Base-by-base conservation (phyloP, 1,284 basidiomycete species). In the Ustilago nuda region DNA sequence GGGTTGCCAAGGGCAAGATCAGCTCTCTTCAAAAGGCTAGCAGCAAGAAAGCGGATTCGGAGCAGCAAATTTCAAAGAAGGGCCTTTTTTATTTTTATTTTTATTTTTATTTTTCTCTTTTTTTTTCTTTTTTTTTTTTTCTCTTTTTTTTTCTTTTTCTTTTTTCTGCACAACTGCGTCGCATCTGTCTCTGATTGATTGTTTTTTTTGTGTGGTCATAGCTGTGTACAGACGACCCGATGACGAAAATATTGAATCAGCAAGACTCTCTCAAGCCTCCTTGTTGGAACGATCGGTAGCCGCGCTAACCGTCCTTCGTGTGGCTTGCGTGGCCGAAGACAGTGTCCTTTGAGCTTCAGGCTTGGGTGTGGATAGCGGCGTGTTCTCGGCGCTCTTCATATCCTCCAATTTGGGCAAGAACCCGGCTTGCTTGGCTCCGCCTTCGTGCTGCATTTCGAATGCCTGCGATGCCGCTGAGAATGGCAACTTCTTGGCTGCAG, bases 341-440 rank as follows among this genome's bases (percentile, higher is more conserved):
- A 50, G 48, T 27, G 43, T 61, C 61, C 54, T 62, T 35, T 50
- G 57, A 13, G 61, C 57, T 33, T 74, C 72, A 35, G 61, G 48
- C 51, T 52, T 61, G 19, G 76, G 76, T 23, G 72, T 78, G 0
- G 72, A 56, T 12, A 72, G 72, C 8, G 78, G 78, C 45, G 78
- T 79, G 35, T 69, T 68, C 45, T 79, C 78, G 30, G 78, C 78
- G 35, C 74, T 72, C 74, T 64, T 66, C 78, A 79, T 79, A n/a
- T 68, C 50, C 41, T 71, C 71, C 65, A 79, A 43, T 61, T 54
- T 55, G 13, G 77, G 73, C 37, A 60, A 32, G 23, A 59, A 58
- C 3, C 68, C 69, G 2, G 70, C 65, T 56, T 76, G 60, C 56
- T 64, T 54, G 53, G 53, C 75, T 0, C 39, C 54, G 1, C 70